phyloP scores from a whole-genome alignment of 768 basidiomycete genomes.

The Russula dissimulans region DNA sequence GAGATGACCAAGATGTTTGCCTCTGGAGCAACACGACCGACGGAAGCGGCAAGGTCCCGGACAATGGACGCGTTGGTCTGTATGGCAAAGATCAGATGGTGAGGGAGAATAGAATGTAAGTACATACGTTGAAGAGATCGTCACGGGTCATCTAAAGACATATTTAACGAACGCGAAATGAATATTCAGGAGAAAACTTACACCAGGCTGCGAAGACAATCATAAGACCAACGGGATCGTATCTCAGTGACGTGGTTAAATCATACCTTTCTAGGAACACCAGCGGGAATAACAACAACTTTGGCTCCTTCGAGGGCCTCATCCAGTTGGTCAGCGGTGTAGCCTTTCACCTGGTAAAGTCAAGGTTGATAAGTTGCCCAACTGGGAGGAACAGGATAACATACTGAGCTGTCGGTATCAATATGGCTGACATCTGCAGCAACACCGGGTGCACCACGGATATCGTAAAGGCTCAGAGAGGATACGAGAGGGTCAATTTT shows the following conservation, averaged over 20 bases:
- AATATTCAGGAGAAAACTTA: conserved; percentile 37
- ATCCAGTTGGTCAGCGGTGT: conserved; percentile 79
- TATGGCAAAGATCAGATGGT: neutral
- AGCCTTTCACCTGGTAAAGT: conserved; percentile 56
- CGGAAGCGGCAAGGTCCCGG: conserved; percentile 84
- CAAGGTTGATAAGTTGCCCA: neutral
- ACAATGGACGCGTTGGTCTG: conserved; percentile 98
- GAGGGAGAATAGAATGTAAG: neutral
- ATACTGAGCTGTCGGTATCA: conserved; percentile 72
- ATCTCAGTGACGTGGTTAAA: neutral
- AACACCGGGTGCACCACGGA: conserved; percentile 92
- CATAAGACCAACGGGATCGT: conserved; percentile 22
- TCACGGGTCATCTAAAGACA: conserved; percentile 81
- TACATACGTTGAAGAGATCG: conserved; percentile 85
- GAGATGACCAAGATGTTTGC: conserved; percentile 97
- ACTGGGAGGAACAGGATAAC: conserved; percentile 22
- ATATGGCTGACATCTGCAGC: conserved; percentile 96
- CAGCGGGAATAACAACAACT: conserved; percentile 96
- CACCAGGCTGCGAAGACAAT: conserved; percentile 55
- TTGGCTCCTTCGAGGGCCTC: conserved; percentile 82
- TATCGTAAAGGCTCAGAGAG: conserved; percentile 84
- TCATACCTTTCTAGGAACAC: conserved; percentile 93
- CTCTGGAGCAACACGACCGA: conserved; percentile 77
- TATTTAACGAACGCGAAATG: conserved; percentile 23
- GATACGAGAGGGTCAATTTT: conserved; percentile 89